These are phyloP conservation scores for Herpetomonas tarakana DNA, from an alignment of 208 protist species.

Conservation along the genomic window DNA sequence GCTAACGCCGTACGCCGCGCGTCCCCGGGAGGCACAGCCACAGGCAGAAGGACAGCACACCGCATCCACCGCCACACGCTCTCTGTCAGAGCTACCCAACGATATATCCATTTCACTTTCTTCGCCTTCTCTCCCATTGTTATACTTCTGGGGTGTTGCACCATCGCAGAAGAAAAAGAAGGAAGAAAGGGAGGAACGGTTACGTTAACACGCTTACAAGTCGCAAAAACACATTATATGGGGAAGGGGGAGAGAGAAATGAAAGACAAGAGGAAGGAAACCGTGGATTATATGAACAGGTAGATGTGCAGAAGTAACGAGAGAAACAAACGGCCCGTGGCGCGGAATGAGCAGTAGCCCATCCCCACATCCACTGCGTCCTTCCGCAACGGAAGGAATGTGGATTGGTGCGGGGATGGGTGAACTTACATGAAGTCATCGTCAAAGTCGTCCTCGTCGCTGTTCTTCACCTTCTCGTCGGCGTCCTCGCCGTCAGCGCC, in stretches of 20 bases:
- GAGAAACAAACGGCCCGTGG: no score
- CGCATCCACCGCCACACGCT: no score
- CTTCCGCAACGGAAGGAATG: no score
- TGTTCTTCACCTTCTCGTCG: slow-evolving; percentile 48
- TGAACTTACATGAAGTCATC: slow-evolving; percentile 92
- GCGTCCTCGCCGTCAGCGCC: slow-evolving; percentile 64
- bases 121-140: slow-evolving; percentile 5
- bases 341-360: no score
- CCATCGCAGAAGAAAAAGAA: slow-evolving; percentile 9
- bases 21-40: no score
- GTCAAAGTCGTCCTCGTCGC: slow-evolving; percentile 90
- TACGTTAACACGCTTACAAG: not conserved
- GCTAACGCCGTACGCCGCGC: no score
- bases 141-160: slow-evolving; percentile 4
- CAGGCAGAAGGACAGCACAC: no score
- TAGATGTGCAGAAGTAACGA: slow-evolving; percentile 2
- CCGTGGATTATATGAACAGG: not conserved
- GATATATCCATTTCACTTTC: slow-evolving; percentile 5
- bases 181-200: not conserved
- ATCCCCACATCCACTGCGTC: no score
- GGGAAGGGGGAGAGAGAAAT: not conserved
- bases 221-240: not conserved
- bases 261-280: not conserved
- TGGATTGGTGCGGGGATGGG: no score
- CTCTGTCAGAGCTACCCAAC: no score